Evolutionary conservation across 371 early-diverging fungal genomes (phyloP), one percentile per base, ranked within the genome.

Genomic region (Mucor mucedo): DNA sequence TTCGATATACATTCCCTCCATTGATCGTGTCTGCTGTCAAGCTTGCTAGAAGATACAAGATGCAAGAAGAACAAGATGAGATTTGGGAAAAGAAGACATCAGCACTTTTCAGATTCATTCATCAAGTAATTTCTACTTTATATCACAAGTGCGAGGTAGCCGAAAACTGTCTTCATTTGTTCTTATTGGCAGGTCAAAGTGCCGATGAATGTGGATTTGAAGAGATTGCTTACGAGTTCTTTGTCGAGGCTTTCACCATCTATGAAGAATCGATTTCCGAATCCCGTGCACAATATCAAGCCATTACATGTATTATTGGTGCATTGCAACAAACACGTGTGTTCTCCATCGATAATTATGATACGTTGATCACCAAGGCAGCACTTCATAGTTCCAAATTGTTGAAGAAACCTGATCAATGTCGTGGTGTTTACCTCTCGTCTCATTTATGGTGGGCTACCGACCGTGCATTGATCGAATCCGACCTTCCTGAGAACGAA

Each of bases 181-280:
- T 89, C 69, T 71, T 96, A 57, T 69, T 90, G 63, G 91, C 93
- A 0, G 96, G 93, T 0, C 88, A 91, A 66, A 85, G 87, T 30
- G 93, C 95, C 4, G 89, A 91, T 66, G 89, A 90, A 67, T 83
- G 85, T 29, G 89, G 90, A 2, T 85, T 92, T 68, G 95, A 96
- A 65, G 95, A 95, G 58, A 80, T 91, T 10, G 87, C 89, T 5
- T 95, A 96, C 73, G 96, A 95, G 68, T 95, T 96, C 74, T 89
- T 94, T 74, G 95, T 94, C 5, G 91, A 95, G 80, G 96, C 96
- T 8, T 89, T 97, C 52, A 90, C 92, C 1, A 83, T 94, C 40
- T 98, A 95, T 73, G 97, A 97, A 73, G 94, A 96, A 69, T 83
- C 87, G 39, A 90, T 96, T 45, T 90, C 91, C 38, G 95, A 95